phyloP scores from a whole-genome alignment of 768 basidiomycete genomes.

The Trichaptum fuscoviolaceum region DNA sequence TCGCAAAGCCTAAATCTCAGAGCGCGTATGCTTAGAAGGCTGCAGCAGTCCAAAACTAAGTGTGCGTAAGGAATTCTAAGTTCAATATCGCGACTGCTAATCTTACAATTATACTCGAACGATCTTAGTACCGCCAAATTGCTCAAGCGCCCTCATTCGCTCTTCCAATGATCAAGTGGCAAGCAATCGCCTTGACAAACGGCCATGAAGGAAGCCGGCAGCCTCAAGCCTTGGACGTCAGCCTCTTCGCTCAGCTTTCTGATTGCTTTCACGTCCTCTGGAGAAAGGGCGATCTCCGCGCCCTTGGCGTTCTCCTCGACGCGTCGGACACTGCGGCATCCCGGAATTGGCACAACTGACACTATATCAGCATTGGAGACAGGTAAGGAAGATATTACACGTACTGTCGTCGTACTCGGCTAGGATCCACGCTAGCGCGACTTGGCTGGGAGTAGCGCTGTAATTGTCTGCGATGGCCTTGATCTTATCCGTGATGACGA shows the following conservation, averaged over 20 bases:
- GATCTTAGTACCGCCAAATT: no score
- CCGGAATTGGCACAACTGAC: slow-evolving; percentile 3
- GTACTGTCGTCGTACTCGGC: slow-evolving; percentile 14
- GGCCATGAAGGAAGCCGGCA: slow-evolving; percentile 4
- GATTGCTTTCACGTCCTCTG: slow-evolving; percentile 24
- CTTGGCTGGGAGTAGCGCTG: slow-evolving; percentile 24
- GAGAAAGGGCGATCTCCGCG: slow-evolving; percentile 17
- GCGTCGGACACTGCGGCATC: slow-evolving; percentile 8
- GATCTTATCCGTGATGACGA: slow-evolving; percentile 29
- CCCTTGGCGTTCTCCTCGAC: slow-evolving; percentile 25
- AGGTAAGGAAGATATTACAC: background rate
- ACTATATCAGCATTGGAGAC: background rate
- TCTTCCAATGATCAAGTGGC: background rate
- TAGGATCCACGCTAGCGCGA: slow-evolving; percentile 29
- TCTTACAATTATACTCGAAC: no score
- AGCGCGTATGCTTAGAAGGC: no score
- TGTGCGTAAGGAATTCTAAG: no score
- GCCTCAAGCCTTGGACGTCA: slow-evolving; percentile 15
- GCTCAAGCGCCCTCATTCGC: slow-evolving; percentile 1
- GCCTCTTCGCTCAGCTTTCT: slow-evolving; percentile 13
- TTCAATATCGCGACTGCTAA: no score
- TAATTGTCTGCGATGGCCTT: slow-evolving; percentile 26
- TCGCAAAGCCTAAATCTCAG: no score
- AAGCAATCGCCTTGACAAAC: background rate
- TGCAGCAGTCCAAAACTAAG: no score